Evolutionary conservation across 1,284 basidiomycete species (phyloP).

Genomic region (Sanguinoderma infundibulare): DNA sequence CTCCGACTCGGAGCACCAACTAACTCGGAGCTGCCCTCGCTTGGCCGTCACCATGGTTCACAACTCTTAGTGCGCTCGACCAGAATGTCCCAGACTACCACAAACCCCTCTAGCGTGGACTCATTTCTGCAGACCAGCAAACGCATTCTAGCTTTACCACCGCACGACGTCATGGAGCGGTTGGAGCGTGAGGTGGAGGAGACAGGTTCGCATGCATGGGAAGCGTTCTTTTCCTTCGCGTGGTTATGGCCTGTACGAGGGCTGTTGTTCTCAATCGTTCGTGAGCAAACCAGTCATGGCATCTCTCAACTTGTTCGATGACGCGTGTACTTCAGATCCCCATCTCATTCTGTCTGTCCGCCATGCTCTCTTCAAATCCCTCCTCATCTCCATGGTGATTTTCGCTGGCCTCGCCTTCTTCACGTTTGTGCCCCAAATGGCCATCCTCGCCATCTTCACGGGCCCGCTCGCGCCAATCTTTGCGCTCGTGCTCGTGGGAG

Average conservation of each 20-base stretch:
- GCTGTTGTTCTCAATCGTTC: conserved; percentile 29
- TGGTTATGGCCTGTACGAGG: conserved; percentile 40
- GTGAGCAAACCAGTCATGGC: conserved; percentile 20
- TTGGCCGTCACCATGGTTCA: background rate
- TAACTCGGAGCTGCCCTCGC: no score
- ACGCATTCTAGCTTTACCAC: background rate
- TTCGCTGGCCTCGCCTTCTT: conserved; percentile 59
- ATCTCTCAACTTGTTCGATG: background rate
- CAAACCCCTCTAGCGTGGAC: background rate
- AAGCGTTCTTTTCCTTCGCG: conserved; percentile 32
- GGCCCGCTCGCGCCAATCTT: conserved; percentile 56
- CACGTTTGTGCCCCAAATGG: conserved; percentile 73
- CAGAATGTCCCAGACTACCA: background rate
- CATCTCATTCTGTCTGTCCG: conserved; percentile 41
- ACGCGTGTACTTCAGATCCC: conserved; percentile 28
- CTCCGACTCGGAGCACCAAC: no score
- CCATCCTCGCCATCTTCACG: conserved; percentile 63
- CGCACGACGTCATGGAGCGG: background rate
- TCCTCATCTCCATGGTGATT: conserved; percentile 45
- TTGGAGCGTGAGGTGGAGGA: conserved; percentile 27
- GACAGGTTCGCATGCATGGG: conserved; percentile 20
- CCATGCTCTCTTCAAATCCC: conserved; percentile 44
- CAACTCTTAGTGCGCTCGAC: background rate
- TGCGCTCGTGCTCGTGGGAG: conserved; percentile 40
- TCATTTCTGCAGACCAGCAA: background rate